These are phyloP conservation scores for Trametes punicea DNA, from an alignment of 768 basidiomycete genomes.

Conservation along the genomic window DNA sequence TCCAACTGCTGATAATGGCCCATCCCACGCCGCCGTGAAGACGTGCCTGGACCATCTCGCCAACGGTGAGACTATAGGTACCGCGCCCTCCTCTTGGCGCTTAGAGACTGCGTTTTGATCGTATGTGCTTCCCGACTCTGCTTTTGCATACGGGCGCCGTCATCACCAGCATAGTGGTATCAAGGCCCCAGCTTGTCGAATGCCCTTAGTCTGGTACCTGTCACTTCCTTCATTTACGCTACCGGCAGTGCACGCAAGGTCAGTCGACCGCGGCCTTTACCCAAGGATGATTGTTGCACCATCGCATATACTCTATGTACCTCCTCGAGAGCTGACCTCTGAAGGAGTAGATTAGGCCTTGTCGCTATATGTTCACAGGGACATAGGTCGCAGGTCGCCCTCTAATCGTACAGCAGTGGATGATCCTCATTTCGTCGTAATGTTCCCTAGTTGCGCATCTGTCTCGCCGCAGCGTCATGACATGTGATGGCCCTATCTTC, in stretches of 20 bases:
- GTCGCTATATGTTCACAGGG: too few relatives aligned
- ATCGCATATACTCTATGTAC: too few relatives aligned
- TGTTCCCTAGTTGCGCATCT: too few relatives aligned
- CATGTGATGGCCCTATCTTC: too few relatives aligned
- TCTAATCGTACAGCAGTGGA: too few relatives aligned
- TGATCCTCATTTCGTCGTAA: too few relatives aligned
- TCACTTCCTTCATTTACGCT: not conserved
- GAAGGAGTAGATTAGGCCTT: too few relatives aligned
- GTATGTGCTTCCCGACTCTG: not conserved
- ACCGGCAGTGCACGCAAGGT: not conserved
- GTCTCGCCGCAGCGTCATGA: too few relatives aligned
- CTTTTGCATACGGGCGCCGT: not conserved
- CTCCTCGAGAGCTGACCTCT: too few relatives aligned
- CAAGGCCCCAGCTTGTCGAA: not conserved
- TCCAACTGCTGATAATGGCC: conserved; percentile 12
- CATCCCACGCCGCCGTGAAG: conserved; percentile 2
- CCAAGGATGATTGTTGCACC: too few relatives aligned
- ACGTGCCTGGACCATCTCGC: not conserved
- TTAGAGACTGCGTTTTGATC: not conserved
- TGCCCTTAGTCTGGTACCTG: conserved; percentile 1
- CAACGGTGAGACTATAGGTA: not conserved
- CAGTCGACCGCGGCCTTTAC: not conserved
- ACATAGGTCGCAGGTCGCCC: too few relatives aligned
- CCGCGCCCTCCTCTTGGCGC: not conserved
- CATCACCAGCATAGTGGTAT: not conserved